Evolutionary conservation across 2,329 filamentous ascomycete species (phyloP).

Genomic region (Alternaria solani): DNA sequence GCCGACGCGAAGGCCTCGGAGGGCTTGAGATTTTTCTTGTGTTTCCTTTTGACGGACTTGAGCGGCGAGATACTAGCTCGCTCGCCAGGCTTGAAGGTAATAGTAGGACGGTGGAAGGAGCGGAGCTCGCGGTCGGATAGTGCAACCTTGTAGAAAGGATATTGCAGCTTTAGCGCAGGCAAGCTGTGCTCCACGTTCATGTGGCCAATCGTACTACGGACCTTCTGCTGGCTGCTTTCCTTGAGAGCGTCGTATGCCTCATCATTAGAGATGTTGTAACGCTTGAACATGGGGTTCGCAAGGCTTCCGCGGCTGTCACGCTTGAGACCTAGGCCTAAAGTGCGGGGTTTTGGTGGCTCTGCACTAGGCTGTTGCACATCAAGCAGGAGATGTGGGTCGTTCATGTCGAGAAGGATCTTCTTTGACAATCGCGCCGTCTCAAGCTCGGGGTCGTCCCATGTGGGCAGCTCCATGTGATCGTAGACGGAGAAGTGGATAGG

Average conservation of each 20-base stretch:
- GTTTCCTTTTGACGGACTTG: slow-evolving; percentile 75
- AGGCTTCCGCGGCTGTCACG: slow-evolving; percentile 74
- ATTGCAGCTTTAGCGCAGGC: slow-evolving; percentile 89
- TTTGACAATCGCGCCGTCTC: slow-evolving; percentile 77
- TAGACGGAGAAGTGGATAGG: slow-evolving; percentile 47
- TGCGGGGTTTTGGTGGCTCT: slow-evolving; percentile 65
- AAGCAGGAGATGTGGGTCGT: slow-evolving; percentile 85
- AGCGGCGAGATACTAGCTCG: slow-evolving; percentile 77
- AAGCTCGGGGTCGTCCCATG: slow-evolving; percentile 81
- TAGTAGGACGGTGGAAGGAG: slow-evolving; percentile 83
- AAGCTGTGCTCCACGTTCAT: slow-evolving; percentile 94
- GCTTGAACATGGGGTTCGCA: slow-evolving; percentile 75
- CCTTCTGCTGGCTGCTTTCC: slow-evolving; percentile 95
- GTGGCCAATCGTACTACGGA: slow-evolving; percentile 89
- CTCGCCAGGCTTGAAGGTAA: slow-evolving; percentile 75
- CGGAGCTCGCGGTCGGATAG: slow-evolving; percentile 75
- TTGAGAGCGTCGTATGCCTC: slow-evolving; percentile 95
- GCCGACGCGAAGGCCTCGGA: slow-evolving; percentile 81
- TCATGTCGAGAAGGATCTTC: slow-evolving; percentile 82
- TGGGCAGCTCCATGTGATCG: slow-evolving; percentile 58
- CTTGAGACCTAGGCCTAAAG: slow-evolving; percentile 63
- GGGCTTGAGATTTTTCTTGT: slow-evolving; percentile 79
- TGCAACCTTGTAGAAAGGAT: slow-evolving; percentile 94
- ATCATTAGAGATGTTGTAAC: slow-evolving; percentile 97
- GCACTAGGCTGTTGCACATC: slow-evolving; percentile 75